Percentiles rank a stretch among this genome's conserved stretches.
These are phyloP conservation scores for Teunomyces stri DNA, from an alignment of 805 yeast species.

Conservation along the genomic window DNA sequence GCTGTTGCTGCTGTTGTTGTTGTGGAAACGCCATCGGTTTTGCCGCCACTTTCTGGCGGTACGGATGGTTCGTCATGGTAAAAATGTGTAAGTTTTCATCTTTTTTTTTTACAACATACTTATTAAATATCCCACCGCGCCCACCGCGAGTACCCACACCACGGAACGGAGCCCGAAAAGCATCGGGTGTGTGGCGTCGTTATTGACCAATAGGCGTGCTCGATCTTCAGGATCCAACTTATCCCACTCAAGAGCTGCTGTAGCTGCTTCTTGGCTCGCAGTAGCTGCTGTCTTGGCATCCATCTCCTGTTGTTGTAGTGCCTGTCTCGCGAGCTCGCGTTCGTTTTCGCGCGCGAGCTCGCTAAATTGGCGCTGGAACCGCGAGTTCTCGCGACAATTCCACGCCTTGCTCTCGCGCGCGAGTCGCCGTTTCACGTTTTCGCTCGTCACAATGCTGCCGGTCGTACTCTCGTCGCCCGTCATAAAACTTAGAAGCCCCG, in stretches of 20 bases:
- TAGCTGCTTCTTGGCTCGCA: slow-evolving; percentile 13
- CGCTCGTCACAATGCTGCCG: slow-evolving; percentile 72
- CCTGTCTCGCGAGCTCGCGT: slow-evolving; percentile 19
- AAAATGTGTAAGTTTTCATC: neutral
- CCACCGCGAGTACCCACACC: slow-evolving; percentile 20
- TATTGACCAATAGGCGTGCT: slow-evolving; percentile 35
- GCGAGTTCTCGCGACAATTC: slow-evolving; percentile 53
- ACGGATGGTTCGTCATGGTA: slow-evolving; percentile 19
- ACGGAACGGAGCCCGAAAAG: neutral
- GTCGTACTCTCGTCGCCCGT: slow-evolving; percentile 82
- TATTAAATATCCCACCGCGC: slow-evolving; percentile 25
- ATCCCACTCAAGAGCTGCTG: slow-evolving; percentile 29
- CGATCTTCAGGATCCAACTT: slow-evolving; percentile 67
- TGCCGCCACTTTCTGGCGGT: slow-evolving; percentile 22
- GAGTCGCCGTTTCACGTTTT: slow-evolving; percentile 49
- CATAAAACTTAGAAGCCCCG: slow-evolving; percentile 89
- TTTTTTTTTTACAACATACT: slow-evolving; percentile 16
- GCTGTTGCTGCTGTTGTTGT: neutral
- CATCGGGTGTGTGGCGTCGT: slow-evolving; percentile 9
- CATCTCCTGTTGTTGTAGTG: slow-evolving; percentile 3
- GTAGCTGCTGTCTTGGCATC: slow-evolving; percentile 14
- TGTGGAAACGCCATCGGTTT: slow-evolving; percentile 7
- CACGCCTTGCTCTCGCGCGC: slow-evolving; percentile 63
- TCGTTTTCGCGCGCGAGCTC: slow-evolving; percentile 54
- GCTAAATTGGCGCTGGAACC: slow-evolving; percentile 65